phyloP scores from a whole-genome alignment of 2,329 filamentous ascomycete genomes.

The Alternaria consortialis region DNA sequence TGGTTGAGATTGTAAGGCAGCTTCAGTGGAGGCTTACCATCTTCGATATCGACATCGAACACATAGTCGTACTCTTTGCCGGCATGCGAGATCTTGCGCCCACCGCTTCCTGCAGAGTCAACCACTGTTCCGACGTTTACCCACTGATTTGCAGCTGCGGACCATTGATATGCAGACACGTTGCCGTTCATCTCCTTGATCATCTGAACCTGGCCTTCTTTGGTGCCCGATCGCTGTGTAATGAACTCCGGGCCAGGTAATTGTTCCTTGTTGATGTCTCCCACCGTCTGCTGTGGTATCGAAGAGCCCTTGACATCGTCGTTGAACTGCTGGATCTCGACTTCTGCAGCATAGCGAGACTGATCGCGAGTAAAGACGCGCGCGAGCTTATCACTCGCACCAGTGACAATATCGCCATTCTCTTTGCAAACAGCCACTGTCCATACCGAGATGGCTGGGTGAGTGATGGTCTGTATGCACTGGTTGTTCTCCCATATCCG shows the following conservation, averaged over 20 bases:
- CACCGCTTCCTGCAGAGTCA: conserved; percentile 83
- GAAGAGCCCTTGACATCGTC: conserved; percentile 82
- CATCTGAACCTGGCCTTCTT: conserved; percentile 95
- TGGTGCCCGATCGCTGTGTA: conserved; percentile 82
- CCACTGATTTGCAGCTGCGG: conserved; percentile 72
- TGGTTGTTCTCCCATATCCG: conserved; percentile 84
- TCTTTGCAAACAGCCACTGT: conserved; percentile 81
- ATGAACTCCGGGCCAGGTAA: conserved; percentile 90
- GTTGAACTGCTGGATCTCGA: conserved; percentile 77
- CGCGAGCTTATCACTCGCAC: conserved; percentile 86
- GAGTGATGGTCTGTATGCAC: conserved; percentile 94
- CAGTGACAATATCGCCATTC: conserved; percentile 92
- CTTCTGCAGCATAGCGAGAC: conserved; percentile 73
- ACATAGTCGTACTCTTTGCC: conserved; percentile 95
- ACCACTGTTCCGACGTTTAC: conserved; percentile 93
- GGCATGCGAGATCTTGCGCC: conserved; percentile 68
- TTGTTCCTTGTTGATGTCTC: conserved; percentile 85
- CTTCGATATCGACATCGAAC: conserved; percentile 95
- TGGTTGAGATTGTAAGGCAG: conserved; percentile 93
- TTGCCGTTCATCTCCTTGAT: conserved; percentile 83
- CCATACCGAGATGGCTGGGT: conserved; percentile 97
- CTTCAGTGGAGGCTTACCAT: conserved; percentile 90
- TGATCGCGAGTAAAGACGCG: conserved; percentile 81
- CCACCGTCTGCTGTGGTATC: conserved; percentile 86
- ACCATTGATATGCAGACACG: conserved; percentile 90